Percentiles rank a stretch among this genome's conserved stretches.
Conservation (phyloP, 305 asterid species). For the Salvia sclarea region DNA sequence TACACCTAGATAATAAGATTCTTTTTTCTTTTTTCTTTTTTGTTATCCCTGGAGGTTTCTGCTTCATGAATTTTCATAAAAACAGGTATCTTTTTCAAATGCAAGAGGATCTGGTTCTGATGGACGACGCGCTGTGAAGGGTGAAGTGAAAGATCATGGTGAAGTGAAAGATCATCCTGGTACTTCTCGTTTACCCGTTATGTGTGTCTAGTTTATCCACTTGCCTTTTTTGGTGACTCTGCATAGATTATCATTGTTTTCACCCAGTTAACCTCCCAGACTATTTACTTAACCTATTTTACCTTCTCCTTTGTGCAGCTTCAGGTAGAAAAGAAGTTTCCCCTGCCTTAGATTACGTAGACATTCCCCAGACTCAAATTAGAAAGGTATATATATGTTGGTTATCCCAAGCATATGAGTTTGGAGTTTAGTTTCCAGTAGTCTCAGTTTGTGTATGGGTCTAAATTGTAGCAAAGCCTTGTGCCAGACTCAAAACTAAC, state of each 20-base stretch:
- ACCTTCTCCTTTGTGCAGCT: slow-evolving; percentile 49
- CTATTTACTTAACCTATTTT: slow-evolving; percentile 5
- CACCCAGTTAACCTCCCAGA: not conserved
- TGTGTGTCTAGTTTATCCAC: slow-evolving; percentile 4
- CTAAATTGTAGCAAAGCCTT: not conserved
- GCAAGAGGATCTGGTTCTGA: slow-evolving; percentile 87
- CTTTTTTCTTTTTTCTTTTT: too few relatives aligned
- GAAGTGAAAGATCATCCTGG: slow-evolving; percentile 87
- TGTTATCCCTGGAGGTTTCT: not conserved
- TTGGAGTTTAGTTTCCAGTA: not conserved
- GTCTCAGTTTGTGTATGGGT: not conserved
- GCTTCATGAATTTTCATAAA: slow-evolving; percentile 19
- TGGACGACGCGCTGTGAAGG: slow-evolving; percentile 79
- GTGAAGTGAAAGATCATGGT: slow-evolving; percentile 83
- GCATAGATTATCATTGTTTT: not conserved
- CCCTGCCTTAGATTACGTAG: slow-evolving; percentile 57
- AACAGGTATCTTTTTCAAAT: slow-evolving; percentile 72
- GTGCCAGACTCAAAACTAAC: not conserved
- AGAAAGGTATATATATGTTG: slow-evolving; percentile 61
- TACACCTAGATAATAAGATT: slow-evolving; percentile 14
- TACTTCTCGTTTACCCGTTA: slow-evolving; percentile 33
- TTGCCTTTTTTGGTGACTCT: not conserved
- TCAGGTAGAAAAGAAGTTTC: slow-evolving; percentile 66
- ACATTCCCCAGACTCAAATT: slow-evolving; percentile 84
- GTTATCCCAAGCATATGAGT: slow-evolving; percentile 7